Evolutionary conservation across 352 stramenopile genomes (phyloP).

Genomic region (Phytopythium sindhum): DNA sequence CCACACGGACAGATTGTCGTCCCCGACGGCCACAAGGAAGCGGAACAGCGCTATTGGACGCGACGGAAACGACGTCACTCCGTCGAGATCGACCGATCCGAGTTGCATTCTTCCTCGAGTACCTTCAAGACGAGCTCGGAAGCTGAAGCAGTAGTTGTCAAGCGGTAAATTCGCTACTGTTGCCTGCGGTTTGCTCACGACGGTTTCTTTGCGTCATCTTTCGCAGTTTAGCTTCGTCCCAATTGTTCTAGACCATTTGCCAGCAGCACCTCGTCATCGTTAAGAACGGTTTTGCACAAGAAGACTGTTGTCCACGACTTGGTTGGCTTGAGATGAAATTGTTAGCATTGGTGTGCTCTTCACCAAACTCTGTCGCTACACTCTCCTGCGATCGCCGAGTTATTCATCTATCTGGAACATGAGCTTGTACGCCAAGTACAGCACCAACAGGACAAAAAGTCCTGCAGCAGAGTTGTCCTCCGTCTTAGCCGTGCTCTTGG

Average conservation of each 20-base stretch:
- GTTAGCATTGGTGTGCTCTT: too few relatives aligned
- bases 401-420: neutral
- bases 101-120: neutral
- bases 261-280: neutral
- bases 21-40: neutral
- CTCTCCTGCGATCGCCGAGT: too few relatives aligned
- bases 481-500: neutral
- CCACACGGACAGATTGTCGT: slow-evolving; percentile 9
- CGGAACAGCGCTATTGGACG: neutral
- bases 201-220: neutral
- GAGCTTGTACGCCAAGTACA: neutral
- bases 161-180: too few relatives aligned
- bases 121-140: neutral
- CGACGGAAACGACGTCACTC: neutral
- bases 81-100: neutral
- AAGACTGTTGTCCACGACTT: neutral
- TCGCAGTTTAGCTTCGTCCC: neutral
- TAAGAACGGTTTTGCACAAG: too few relatives aligned
- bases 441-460: neutral
- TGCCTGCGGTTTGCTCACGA: too few relatives aligned
- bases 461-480: neutral
- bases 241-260: neutral
- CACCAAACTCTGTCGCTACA: too few relatives aligned
- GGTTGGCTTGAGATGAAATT: neutral
- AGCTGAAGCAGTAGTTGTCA: too few relatives aligned